phyloP scores from a whole-genome alignment of 2,329 filamentous ascomycete genomes.

The Xylaria sp. region DNA sequence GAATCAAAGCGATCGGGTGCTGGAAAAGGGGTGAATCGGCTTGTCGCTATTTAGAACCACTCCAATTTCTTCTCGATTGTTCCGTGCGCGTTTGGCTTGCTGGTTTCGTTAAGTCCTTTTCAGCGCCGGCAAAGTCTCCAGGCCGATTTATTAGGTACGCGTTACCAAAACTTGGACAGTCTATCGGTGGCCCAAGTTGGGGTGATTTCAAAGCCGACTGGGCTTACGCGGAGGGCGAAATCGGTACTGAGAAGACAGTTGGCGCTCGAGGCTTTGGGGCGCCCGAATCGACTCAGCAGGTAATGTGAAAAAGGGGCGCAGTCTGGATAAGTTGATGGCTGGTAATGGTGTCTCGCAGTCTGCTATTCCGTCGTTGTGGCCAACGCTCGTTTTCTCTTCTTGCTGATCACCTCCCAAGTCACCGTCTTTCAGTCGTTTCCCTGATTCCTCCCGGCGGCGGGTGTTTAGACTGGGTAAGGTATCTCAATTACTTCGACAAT shows the following conservation, averaged over 20 bases:
- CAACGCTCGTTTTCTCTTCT: conserved; percentile 11
- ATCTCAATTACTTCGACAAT: conserved; percentile 25
- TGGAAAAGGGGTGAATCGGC: conserved; percentile 41
- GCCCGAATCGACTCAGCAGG: conserved; percentile 14
- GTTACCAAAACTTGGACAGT: conserved; percentile 15
- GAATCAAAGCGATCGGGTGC: conserved; percentile 17
- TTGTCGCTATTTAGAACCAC: conserved; percentile 16
- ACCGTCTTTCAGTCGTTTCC: conserved; percentile 13
- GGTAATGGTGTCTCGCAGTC: not conserved
- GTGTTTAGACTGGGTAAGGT: conserved; percentile 8
- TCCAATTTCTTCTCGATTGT: conserved; percentile 11
- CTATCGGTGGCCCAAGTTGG: conserved; percentile 26
- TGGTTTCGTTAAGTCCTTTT: not conserved
- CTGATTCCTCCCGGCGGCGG: conserved; percentile 8
- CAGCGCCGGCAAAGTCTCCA: not conserved
- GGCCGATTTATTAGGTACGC: conserved; percentile 12
- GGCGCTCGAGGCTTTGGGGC: not conserved
- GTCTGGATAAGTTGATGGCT: not conserved
- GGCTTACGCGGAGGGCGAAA: conserved; percentile 17
- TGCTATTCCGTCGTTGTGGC: not conserved
- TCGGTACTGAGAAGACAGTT: conserved; percentile 20
- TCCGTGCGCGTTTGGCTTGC: conserved; percentile 8
- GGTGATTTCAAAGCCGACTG: conserved; percentile 39
- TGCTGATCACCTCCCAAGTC: conserved; percentile 6
- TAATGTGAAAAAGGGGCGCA: not conserved